Conservation (phyloP, 2,329 filamentous ascomycete genomes). For the Xylariaceae sp. region DNA sequence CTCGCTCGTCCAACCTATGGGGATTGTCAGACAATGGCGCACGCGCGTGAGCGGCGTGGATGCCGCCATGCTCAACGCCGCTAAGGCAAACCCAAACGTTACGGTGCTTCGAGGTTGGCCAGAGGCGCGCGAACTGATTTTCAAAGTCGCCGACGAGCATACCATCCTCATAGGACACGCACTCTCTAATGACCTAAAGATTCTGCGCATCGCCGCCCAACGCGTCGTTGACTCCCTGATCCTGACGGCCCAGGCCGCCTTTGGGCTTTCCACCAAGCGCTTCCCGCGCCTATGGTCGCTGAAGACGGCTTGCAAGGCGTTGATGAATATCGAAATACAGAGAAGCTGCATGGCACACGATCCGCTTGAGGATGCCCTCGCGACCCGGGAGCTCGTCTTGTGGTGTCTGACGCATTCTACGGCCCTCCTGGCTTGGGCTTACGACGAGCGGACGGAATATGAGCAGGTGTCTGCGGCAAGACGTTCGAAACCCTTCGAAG, state of each 20-base stretch:
- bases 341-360: slow-evolving; percentile 38
- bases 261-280: slow-evolving; percentile 2
- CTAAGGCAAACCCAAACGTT: slow-evolving; percentile 22
- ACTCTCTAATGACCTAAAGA: slow-evolving; percentile 40
- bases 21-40: slow-evolving; percentile 32
- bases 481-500: slow-evolving; percentile 3
- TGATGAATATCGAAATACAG: slow-evolving; percentile 36
- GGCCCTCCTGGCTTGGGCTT: slow-evolving; percentile 33
- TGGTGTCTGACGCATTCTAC: slow-evolving; percentile 39
- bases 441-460: background rate
- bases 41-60: slow-evolving; percentile 38
- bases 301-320: slow-evolving; percentile 31
- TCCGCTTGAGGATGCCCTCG: slow-evolving; percentile 45
- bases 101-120: slow-evolving; percentile 36
- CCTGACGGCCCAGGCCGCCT: slow-evolving; percentile 35
- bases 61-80: slow-evolving; percentile 27
- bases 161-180: slow-evolving; percentile 47
- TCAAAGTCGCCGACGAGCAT: slow-evolving; percentile 35
- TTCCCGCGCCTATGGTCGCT: slow-evolving; percentile 32
- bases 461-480: slow-evolving; percentile 2
- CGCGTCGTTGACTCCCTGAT: slow-evolving; percentile 41
- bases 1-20: slow-evolving; percentile 35
- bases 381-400: slow-evolving; percentile 43
- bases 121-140: slow-evolving; percentile 38
- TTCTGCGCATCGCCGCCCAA: slow-evolving; percentile 38